These are phyloP conservation scores for Juncus effusus DNA, from an alignment of 176 grass and related monocot genomes.

Conservation along the genomic window DNA sequence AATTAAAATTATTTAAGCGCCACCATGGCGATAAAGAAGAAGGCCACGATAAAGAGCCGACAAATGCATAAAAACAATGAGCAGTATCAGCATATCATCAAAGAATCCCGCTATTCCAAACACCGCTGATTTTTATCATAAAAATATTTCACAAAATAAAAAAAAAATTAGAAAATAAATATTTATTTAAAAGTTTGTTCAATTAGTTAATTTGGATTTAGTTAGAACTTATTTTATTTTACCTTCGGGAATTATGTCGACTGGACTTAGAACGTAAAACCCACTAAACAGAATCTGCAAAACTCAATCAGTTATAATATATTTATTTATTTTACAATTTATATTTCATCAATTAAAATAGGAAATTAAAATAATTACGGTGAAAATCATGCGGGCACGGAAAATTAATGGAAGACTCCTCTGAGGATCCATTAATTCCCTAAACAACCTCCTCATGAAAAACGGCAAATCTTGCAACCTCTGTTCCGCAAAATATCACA, in stretches of 20 bases:
- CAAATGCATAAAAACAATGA: slow-evolving; percentile 85
- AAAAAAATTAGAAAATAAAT: not conserved
- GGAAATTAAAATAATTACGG: slow-evolving; percentile 37
- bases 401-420: slow-evolving; percentile 79
- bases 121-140: slow-evolving; percentile 38
- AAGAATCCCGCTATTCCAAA: slow-evolving; percentile 66
- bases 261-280: slow-evolving; percentile 81
- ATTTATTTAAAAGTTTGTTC: too few species aligned
- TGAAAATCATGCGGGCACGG: slow-evolving; percentile 67
- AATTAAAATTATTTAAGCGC: slow-evolving; percentile 24
- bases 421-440: slow-evolving; percentile 82
- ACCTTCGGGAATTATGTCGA: slow-evolving; percentile 90
- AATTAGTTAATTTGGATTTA: too few species aligned
- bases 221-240: not conserved
- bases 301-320: slow-evolving; percentile 15
- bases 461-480: slow-evolving; percentile 89
- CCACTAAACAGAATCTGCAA: slow-evolving; percentile 68
- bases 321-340: too few species aligned
- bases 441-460: slow-evolving; percentile 72
- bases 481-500: slow-evolving; percentile 30
- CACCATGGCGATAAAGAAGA: slow-evolving; percentile 83
- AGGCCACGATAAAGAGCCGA: slow-evolving; percentile 75
- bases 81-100: slow-evolving; percentile 66
- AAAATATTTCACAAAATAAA: not conserved
- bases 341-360: not conserved